Base-by-base conservation (phyloP, 164 flowering plant genomes). In the Magnolia kwangsiensis region DNA sequence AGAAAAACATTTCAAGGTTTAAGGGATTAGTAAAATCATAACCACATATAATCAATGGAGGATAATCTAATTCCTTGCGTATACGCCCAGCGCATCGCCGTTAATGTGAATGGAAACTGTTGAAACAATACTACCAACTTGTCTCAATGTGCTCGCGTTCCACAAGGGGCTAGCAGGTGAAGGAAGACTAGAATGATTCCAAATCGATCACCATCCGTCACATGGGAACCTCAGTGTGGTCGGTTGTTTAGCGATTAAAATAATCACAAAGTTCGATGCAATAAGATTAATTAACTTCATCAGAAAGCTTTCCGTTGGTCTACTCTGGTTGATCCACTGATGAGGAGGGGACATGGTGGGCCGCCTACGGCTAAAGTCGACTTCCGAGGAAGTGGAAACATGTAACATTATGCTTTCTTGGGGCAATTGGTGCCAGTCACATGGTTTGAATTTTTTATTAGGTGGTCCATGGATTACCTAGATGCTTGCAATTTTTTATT, bases 181-280 rank as follows among this genome's bases (percentile, higher is more conserved):
- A 69, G 74, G 59, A 55, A 9, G 81, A 76, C 78, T 7, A 70
- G 50, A 59, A 82, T 69, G 79, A 79, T 82, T 82, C 87, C 82
- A 85, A 85, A 82, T 13, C 72, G 18, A 84, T 88, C 88, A 73
- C 85, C 71, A 81, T 86, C 91, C 61, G 69, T 84, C 90, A 88
- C 89, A 83, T 89, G 94, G 84, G 75, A 75, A 78, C 83, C 86
- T 81, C 76, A 74, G 76, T 77, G 79, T 82, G 90, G 89, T 88
- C 89, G 89, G 89, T 84, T 79, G 81, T 77, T 87, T 80, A 78
- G 68, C 31, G 13, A 50, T 51, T 75, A 81, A 81, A 81, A 71
- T 80, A 83, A 71, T 79, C 82, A 9, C 83, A 77, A 71, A 80
- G 77, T 77, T 82, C 74, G 65, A 81, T 74, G 79, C 69, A 78